phyloP scores from a whole-genome alignment of 371 early-diverging fungal genomes.

The Mucor plumbeus region DNA sequence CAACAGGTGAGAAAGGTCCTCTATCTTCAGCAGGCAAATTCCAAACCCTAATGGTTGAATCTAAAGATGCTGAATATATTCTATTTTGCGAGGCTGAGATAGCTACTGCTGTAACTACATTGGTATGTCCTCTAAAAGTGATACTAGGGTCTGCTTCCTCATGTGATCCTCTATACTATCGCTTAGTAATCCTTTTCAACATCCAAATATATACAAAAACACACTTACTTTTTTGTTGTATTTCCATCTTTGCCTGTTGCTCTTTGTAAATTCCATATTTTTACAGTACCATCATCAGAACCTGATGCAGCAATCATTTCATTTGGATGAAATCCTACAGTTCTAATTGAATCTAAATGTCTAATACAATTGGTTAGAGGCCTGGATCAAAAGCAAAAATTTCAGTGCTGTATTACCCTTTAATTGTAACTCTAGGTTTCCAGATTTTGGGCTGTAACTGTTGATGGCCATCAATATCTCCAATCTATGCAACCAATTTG shows the following conservation, averaged over 20 bases:
- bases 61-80: slow-evolving; percentile 77
- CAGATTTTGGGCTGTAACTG: slow-evolving; percentile 54
- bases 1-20: slow-evolving; percentile 60
- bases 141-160: slow-evolving; percentile 74
- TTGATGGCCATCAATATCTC: slow-evolving; percentile 30
- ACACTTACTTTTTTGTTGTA: slow-evolving; percentile 42
- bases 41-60: slow-evolving; percentile 80
- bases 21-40: slow-evolving; percentile 65
- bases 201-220: no score
- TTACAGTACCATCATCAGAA: slow-evolving; percentile 86
- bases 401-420: slow-evolving; percentile 48
- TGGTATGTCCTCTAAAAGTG: slow-evolving; percentile 84
- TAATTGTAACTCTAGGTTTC: slow-evolving; percentile 64
- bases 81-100: slow-evolving; percentile 64
- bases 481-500: slow-evolving; percentile 19
- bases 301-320: slow-evolving; percentile 72
- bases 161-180: slow-evolving; percentile 23
- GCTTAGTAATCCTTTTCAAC: background rate
- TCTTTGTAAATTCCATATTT: slow-evolving; percentile 72
- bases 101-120: slow-evolving; percentile 70
- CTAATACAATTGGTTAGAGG: slow-evolving; percentile 38
- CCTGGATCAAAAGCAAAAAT: background rate
- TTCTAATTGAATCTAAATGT: slow-evolving; percentile 82
- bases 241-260: slow-evolving; percentile 43
- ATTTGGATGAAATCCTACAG: slow-evolving; percentile 71